Base-by-base conservation (phyloP, 768 basidiomycete genomes). In the Mycena capillaripes region DNA sequence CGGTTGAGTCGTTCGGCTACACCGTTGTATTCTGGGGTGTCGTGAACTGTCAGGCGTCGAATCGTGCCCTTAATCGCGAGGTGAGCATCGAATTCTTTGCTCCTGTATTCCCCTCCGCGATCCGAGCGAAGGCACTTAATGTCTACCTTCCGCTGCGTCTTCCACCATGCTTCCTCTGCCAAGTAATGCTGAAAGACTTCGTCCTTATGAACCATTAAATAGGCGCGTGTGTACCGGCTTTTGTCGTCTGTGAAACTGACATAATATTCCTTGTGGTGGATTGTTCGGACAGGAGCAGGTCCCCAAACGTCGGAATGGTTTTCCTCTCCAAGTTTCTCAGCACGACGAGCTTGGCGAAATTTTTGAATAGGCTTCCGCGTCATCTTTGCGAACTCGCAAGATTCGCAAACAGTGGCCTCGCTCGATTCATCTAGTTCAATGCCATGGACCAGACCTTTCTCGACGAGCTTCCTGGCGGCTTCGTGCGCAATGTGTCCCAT, bases 171-270 rank as follows among this genome's bases (percentile, higher is more conserved):
- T 14, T 38, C 36, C 8, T 38, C 14, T 6, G 36, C 36, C 14
- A 38, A 38, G 14, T 38, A 83, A 16, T 76, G 56, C 2, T 70
- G 67, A 6, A 82, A 70, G 10, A 76, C 71, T 29, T 80, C 48
- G 44, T 79, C 79, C 69, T 86, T 86, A 2, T 65, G 69, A 5
- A 53, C 59, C 4, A 85, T 66, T 14, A 81, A 74, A 48, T 75
- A 69, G 23, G 81, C 40, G 5, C 67, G 73, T 0, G 78, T 77
- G 32, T 75, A 76, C 7, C 79, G 72, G 3, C 78, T 77, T 44
- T 76, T 63, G 65, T 84, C 81, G 62, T 86, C 83, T 0, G 80
- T 84, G 69, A 82, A 85, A 4, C 77, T 78, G 17, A 79, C 72
- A 60, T 80, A 82, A 59, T 85, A 86, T 0, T 52, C 27, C 14